Conservation (phyloP, 2,329 filamentous ascomycete genomes). For the Periconia macrospinosa region DNA sequence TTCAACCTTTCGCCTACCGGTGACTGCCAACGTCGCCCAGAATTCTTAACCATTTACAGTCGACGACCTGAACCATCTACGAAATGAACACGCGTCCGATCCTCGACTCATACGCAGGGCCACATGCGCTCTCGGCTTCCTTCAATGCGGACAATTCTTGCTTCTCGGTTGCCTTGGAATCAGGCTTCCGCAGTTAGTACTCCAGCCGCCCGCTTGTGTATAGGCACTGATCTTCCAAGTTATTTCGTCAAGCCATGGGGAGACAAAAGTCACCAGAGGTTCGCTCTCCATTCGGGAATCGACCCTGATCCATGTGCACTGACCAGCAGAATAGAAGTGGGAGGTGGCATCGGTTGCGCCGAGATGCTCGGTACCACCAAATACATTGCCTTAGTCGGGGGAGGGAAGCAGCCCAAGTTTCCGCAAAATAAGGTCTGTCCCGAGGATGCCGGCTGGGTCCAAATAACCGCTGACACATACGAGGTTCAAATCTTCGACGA, state of each 20-base stretch:
- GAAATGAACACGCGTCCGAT: constrained; percentile 86
- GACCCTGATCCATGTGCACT: constrained; percentile 8
- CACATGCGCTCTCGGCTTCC: constrained; percentile 76
- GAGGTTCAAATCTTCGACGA: constrained; percentile 92
- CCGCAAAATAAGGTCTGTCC: constrained; percentile 75
- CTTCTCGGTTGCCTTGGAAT: constrained; percentile 84
- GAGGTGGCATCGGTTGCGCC: constrained; percentile 75
- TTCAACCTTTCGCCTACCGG: constrained; percentile 11
- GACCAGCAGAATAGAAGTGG: constrained; percentile 29
- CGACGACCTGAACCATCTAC: background rate
- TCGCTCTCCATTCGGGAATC: background rate
- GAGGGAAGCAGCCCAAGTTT: constrained; percentile 82
- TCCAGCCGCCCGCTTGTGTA: background rate
- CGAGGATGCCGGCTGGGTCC: constrained; percentile 27
- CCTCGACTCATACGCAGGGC: constrained; percentile 75
- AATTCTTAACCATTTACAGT: background rate
- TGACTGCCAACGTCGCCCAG: constrained; percentile 7
- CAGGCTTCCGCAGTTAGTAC: constrained; percentile 77
- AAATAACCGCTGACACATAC: constrained; percentile 30
- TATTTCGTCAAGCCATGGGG: constrained; percentile 34
- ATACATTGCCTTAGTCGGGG: constrained; percentile 86
- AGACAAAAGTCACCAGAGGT: constrained; percentile 36
- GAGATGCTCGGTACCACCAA: constrained; percentile 87
- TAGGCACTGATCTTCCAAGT: constrained; percentile 24
- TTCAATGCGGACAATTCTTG: constrained; percentile 86